phyloP scores from a whole-genome alignment of 106 monocot genomes.

The Apostasia shenzhenica region DNA sequence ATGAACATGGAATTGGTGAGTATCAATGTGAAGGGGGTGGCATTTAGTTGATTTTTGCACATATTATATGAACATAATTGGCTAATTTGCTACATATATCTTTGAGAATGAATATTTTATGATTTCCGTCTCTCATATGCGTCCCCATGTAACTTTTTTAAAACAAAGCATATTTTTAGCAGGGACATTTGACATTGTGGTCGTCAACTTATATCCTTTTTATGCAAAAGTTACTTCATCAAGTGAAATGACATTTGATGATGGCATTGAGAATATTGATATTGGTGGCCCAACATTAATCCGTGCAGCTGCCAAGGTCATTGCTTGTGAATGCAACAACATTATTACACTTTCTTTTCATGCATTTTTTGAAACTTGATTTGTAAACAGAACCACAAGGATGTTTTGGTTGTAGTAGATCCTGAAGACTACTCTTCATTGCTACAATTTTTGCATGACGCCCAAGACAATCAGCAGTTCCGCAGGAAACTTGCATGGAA shows the following conservation, averaged over 20 bases:
- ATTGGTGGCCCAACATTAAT: slow-evolving; percentile 87
- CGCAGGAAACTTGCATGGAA: slow-evolving; percentile 83
- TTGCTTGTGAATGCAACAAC: neutral
- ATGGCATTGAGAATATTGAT: slow-evolving; percentile 61
- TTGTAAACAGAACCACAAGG: slow-evolving; percentile 76
- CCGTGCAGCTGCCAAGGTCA: slow-evolving; percentile 91
- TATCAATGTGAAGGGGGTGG: neutral
- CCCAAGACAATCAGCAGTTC: slow-evolving; percentile 53
- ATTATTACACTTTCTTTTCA: neutral
- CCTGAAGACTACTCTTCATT: slow-evolving; percentile 78
- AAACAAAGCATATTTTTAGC: neutral
- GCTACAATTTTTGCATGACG: slow-evolving; percentile 67
- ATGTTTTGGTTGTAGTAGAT: slow-evolving; percentile 94
- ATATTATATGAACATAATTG: neutral
- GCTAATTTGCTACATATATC: neutral
- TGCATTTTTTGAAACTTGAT: neutral
- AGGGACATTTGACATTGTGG: slow-evolving; percentile 96
- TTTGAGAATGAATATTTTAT: neutral
- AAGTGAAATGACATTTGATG: slow-evolving; percentile 71
- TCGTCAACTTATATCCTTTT: slow-evolving; percentile 93
- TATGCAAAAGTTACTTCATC: slow-evolving; percentile 73
- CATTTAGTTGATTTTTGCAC: neutral
- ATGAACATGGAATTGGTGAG: slow-evolving; percentile 73
- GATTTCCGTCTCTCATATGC: neutral
- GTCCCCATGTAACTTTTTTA: neutral